Evolutionary conservation across 257 asterid genomes (phyloP).

Genomic region (Jacaranda mimosifolia): DNA sequence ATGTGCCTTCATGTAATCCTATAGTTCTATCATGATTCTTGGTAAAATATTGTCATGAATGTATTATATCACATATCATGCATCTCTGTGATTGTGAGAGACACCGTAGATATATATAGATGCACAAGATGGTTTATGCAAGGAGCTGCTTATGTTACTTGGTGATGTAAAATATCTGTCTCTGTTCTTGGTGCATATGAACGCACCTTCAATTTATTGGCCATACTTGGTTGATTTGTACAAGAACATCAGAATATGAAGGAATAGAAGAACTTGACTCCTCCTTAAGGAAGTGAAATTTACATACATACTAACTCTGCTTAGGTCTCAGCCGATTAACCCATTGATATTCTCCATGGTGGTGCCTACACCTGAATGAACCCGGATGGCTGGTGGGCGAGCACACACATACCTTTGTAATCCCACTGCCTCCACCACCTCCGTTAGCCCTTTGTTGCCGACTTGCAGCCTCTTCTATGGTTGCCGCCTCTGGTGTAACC

Average conservation of each 20-base stretch:
- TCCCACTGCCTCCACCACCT: conserved; percentile 36
- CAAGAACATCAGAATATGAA: conserved; percentile 17
- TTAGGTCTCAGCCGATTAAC: conserved; percentile 36
- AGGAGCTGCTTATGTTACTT: conserved; percentile 21
- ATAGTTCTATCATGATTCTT: conserved; percentile 10
- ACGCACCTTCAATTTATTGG: not conserved
- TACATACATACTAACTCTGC: conserved; percentile 31
- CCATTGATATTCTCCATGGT: conserved; percentile 58
- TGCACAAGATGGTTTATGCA: conserved; percentile 18
- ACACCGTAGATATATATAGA: not conserved
- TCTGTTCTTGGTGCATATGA: conserved; percentile 8
- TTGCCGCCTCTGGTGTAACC: conserved; percentile 10
- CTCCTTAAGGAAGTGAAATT: not conserved
- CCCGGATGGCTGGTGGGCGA: conserved; percentile 60
- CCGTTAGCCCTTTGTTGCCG: conserved; percentile 9
- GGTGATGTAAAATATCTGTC: not conserved
- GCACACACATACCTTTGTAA: conserved; percentile 43
- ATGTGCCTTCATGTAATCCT: conserved; percentile 26
- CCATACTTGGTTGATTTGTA: conserved; percentile 13
- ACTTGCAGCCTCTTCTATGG: conserved; percentile 22
- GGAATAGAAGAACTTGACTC: not conserved
- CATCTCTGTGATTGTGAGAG: not conserved
- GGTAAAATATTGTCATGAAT: conserved; percentile 17
- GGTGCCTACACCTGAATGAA: conserved; percentile 59
- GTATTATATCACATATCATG: conserved; percentile 4